Evolutionary conservation across 805 yeast genomes (phyloP).

Genomic region (Lipomyces yamanashiensis): DNA sequence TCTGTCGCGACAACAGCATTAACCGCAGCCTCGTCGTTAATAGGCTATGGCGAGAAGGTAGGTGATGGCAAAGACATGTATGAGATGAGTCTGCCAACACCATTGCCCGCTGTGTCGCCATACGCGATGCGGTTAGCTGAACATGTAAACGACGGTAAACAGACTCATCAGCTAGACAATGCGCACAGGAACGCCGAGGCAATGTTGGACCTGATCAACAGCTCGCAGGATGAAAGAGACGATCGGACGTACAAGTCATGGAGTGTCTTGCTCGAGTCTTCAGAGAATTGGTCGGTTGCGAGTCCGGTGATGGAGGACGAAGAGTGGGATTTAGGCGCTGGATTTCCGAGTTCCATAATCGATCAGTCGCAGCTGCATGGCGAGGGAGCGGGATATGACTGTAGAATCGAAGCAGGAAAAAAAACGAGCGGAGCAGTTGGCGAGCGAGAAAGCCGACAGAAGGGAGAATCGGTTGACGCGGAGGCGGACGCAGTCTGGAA

Average conservation of each 20-base stretch:
- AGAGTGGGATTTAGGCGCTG: conserved; percentile 1
- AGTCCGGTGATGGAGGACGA: not conserved
- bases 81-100: too few relatives aligned
- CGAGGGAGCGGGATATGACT: too few relatives aligned
- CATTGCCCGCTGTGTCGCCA: too few relatives aligned
- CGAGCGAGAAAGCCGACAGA: not conserved
- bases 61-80: too few relatives aligned
- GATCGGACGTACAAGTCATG: not conserved
- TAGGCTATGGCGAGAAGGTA: too few relatives aligned
- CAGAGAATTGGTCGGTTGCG: conserved; percentile 7
- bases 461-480: not conserved
- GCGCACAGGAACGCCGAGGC: not conserved
- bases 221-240: not conserved
- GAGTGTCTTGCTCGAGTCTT: conserved; percentile 5
- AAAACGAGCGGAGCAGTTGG: not conserved
- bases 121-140: too few relatives aligned
- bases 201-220: not conserved
- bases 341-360: not conserved
- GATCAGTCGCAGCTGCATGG: not conserved
- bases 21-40: too few relatives aligned
- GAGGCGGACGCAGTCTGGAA: conserved; percentile 7
- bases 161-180: too few relatives aligned
- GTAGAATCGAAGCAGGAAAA: not conserved
- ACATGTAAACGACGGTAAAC: too few relatives aligned
- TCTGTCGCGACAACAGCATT: not conserved